These are phyloP conservation scores for Aspergillus kassunensis DNA, from an alignment of 495 filamentous ascomycete species.

Conservation along the genomic window DNA sequence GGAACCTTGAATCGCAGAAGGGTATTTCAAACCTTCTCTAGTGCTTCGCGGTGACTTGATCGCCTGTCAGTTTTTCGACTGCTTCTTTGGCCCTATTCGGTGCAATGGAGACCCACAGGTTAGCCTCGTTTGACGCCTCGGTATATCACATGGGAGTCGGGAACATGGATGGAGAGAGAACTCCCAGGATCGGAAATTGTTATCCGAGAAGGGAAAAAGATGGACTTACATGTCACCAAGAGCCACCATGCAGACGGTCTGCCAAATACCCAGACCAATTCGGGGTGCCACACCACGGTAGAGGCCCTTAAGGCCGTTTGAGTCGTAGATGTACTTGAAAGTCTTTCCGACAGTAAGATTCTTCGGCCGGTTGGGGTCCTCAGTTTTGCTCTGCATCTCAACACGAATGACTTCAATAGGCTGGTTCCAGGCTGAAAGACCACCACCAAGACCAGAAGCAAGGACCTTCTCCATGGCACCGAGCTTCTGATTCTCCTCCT, in stretches of 20 bases:
- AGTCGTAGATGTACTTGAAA: conserved; percentile 85
- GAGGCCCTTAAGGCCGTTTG: conserved; percentile 85
- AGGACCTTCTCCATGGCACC: conserved; percentile 81
- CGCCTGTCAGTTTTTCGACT: conserved; percentile 95
- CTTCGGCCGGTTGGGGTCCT: conserved; percentile 94
- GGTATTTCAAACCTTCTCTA: conserved; percentile 60
- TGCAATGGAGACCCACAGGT: conserved; percentile 29
- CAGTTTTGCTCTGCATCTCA: conserved; percentile 99
- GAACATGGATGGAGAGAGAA: conserved; percentile 2
- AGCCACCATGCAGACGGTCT: conserved; percentile 99
- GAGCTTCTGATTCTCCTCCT: conserved; percentile 74
- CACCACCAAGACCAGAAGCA: conserved; percentile 84
- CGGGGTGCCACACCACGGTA: conserved; percentile 94
- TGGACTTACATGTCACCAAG: conserved; percentile 91
- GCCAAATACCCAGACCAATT: conserved; percentile 95
- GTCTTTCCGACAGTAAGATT: conserved; percentile 96
- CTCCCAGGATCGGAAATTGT: not conserved
- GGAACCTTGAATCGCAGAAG: conserved; percentile 32
- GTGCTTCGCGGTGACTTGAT: conserved; percentile 94
- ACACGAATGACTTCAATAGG: conserved; percentile 99
- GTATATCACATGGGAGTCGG: conserved; percentile 16
- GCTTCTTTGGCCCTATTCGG: conserved; percentile 83
- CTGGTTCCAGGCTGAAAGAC: conserved; percentile 96
- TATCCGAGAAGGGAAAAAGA: not conserved
- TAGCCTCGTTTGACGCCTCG: conserved; percentile 31